phyloP scores from a whole-genome alignment of 805 yeast species.

The Kodamaea neixiangensis region DNA sequence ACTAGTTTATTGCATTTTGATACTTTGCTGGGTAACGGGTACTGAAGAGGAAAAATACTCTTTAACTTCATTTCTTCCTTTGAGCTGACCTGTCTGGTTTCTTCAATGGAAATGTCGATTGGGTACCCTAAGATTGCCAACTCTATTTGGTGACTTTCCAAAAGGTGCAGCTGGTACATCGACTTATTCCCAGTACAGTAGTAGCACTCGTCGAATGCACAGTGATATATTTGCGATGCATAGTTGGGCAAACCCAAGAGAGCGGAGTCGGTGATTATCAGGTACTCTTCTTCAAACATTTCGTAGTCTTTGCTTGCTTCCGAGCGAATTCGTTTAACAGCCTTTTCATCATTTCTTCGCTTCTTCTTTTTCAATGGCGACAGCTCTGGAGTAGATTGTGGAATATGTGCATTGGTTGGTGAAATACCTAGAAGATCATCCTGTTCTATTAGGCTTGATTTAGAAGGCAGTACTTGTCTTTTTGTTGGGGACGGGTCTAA shows the following conservation, averaged over 20 bases:
- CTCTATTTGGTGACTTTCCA: conserved; percentile 21
- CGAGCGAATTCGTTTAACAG: neutral
- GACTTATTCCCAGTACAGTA: conserved; percentile 31
- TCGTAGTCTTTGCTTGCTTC: neutral
- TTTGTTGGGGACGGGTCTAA: conserved; percentile 9
- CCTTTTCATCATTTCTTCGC: neutral
- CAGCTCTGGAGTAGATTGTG: conserved; percentile 1
- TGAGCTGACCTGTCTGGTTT: neutral
- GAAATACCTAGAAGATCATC: neutral
- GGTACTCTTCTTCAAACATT: conserved; percentile 27
- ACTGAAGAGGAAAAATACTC: conserved; percentile 24
- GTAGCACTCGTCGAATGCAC: conserved; percentile 27
- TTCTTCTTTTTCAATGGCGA: conserved; percentile 6
- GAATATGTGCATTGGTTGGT: neutral
- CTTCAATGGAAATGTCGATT: conserved; percentile 6
- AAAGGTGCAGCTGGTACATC: conserved; percentile 27
- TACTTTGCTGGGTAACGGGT: conserved; percentile 20
- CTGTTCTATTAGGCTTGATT: conserved; percentile 1
- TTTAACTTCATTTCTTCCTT: conserved; percentile 13
- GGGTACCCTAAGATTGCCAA: conserved; percentile 30
- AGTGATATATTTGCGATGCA: conserved; percentile 16
- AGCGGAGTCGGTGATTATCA: conserved; percentile 15
- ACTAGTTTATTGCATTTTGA: neutral
- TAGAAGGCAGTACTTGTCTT: conserved; percentile 7
- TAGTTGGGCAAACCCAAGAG: conserved; percentile 10